Base-by-base conservation (phyloP, 305 asterid species). In the Lippia alba region DNA sequence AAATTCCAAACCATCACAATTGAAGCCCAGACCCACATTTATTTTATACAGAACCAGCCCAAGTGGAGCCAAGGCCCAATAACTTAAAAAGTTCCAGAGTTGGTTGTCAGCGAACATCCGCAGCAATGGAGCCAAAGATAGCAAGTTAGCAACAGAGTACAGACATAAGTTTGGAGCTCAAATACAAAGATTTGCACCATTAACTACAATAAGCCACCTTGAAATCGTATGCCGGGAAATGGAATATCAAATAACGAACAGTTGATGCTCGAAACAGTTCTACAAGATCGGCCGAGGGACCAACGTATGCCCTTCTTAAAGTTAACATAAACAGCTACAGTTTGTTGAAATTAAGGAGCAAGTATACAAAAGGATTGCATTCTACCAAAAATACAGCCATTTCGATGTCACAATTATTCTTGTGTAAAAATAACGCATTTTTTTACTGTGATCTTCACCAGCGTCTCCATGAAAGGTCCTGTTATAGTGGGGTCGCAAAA, bases 401-500 rank as follows among this genome's bases (percentile, higher is more conserved):
- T 58, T 53, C 62, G 57, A 74, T 44, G 65, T 67, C 72, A 78
- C 79, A 76, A 51, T 76, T 66, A 59, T 76, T 70, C 66, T 48
- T 15, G 62, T 49, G 54, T 40, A 32, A 66, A 39, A 33, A 74
- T 59, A 67, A 44, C 17, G 67, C 56, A 70, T 67, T 58, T 46
- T 67, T 72, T 20, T 44, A 20, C 30, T 54, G 39, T 16, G 64
- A 60, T 48, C 70, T 66, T 64, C 72, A 40, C 19, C 53, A 45
- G 64, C 55, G 56, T 64, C 81, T 66, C 70, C 24, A 5, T 57
- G 41, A 46, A 77, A 70, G 67, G 72, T 41, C 79, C 63, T 77
- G 80, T 53, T 80, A 83, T 78, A 78, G 83, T 49, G 83, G 80
- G 12, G 88, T 78, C 32, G 88, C 85, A 50, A 83, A 83, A 50